Conservation (phyloP, 2,329 filamentous ascomycete genomes). For the Botrytis fabae region DNA sequence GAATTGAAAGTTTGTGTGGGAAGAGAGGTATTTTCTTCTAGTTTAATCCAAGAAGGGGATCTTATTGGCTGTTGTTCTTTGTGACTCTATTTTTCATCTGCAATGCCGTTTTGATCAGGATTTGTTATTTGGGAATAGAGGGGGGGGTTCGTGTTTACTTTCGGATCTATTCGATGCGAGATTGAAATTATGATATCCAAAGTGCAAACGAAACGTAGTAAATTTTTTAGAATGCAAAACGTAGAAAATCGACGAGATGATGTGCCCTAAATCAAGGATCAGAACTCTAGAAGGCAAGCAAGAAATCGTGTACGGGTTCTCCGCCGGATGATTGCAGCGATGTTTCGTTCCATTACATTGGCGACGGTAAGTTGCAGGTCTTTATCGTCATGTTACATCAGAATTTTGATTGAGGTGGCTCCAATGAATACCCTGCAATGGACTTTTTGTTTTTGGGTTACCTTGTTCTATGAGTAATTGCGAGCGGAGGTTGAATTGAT, state of each 20-base stretch:
- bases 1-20: neutral
- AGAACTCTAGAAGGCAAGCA: neutral
- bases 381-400: neutral
- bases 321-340: neutral
- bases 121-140: neutral
- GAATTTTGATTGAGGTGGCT: neutral
- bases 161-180: neutral
- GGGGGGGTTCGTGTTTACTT: neutral
- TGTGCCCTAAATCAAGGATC: neutral
- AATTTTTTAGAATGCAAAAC: neutral
- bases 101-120: neutral
- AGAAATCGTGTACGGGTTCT: neutral
- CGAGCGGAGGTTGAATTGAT: neutral
- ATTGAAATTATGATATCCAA: neutral
- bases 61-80: neutral
- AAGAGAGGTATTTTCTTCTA: neutral
- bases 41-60: neutral
- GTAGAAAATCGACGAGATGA: neutral
- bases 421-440: conserved; percentile 12
- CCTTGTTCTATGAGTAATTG: neutral
- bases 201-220: neutral
- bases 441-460: neutral
- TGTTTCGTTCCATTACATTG: neutral
- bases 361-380: neutral
- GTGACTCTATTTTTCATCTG: neutral